Percentiles rank a stretch among this genome's conserved stretches.
These are phyloP conservation scores for Cryptococcus sp. DNA, from an alignment of 1,284 basidiomycete species.

Conservation along the genomic window DNA sequence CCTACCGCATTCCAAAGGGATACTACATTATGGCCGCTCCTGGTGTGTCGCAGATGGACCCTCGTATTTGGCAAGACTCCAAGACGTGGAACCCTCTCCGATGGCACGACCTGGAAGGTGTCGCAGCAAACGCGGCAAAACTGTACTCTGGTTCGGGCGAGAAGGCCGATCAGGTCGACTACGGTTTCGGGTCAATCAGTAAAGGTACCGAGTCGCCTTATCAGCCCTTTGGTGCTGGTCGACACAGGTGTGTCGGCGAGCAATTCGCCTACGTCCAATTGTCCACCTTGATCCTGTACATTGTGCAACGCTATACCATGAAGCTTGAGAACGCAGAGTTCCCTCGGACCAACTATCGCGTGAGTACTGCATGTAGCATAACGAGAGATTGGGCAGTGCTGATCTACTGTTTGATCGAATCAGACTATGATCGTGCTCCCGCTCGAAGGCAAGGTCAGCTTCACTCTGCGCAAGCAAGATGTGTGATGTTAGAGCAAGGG, in stretches of 20 bases:
- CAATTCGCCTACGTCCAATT: constrained; percentile 95
- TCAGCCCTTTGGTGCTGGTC: constrained; percentile 94
- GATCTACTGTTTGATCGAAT: constrained; percentile 3
- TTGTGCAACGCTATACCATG: constrained; percentile 77
- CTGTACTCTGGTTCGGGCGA: constrained; percentile 72
- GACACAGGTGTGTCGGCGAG: constrained; percentile 67
- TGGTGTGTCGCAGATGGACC: constrained; percentile 85
- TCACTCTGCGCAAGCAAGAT: constrained; percentile 32
- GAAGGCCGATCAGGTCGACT: constrained; percentile 86
- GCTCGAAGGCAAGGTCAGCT: constrained; percentile 34
- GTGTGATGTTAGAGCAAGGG: constrained; percentile 4
- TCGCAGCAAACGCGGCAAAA: constrained; percentile 73
- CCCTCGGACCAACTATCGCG: constrained; percentile 86
- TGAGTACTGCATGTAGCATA: constrained; percentile 55
- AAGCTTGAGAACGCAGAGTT: constrained; percentile 64
- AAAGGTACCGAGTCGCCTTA: constrained; percentile 90
- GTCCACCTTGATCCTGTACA: constrained; percentile 75
- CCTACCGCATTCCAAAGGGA: constrained; percentile 87
- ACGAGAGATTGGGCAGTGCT: neutral
- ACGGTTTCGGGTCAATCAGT: constrained; percentile 89
- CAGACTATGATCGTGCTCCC: constrained; percentile 76
- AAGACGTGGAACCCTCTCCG: constrained; percentile 74
- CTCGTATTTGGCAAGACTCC: constrained; percentile 75
- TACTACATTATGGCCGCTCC: constrained; percentile 90
- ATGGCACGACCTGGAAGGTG: constrained; percentile 79